phyloP scores from a whole-genome alignment of 164 flowering plant genomes.

The Aristolochia contorta region DNA sequence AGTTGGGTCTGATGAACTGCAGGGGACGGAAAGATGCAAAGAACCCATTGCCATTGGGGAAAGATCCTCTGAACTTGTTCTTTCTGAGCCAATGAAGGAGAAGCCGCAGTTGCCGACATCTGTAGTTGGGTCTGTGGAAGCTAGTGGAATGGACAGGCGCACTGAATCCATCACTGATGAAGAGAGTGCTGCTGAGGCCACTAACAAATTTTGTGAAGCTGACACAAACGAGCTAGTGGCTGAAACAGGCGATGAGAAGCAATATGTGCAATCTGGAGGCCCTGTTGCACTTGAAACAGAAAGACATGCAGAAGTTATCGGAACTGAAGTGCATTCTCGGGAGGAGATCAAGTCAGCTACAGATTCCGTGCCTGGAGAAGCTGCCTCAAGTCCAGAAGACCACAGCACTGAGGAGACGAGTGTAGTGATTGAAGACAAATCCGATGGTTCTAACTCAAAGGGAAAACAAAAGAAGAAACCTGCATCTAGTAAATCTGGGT shows the following conservation, averaged over 20 bases:
- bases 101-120: neutral
- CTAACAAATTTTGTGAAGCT: too few relatives aligned
- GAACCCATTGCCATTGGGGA: too few relatives aligned
- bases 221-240: too few relatives aligned
- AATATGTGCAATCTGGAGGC: slow-evolving; percentile 3
- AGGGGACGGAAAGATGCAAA: too few relatives aligned
- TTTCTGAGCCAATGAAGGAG: neutral
- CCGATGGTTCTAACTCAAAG: slow-evolving; percentile 9
- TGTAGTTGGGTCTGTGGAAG: neutral
- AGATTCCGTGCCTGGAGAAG: slow-evolving; percentile 12
- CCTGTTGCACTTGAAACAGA: slow-evolving; percentile 10
- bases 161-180: too few relatives aligned
- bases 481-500: slow-evolving; percentile 12
- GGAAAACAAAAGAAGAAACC: slow-evolving; percentile 10
- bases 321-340: too few relatives aligned
- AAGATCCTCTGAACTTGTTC: too few relatives aligned
- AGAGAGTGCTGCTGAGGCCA: too few relatives aligned
- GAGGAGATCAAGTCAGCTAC: too few relatives aligned
- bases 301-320: neutral
- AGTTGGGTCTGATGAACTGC: neutral
- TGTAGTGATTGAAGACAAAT: slow-evolving; percentile 6
- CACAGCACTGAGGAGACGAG: slow-evolving; percentile 1
- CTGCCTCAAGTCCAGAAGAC: slow-evolving; percentile 5
- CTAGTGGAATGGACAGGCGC: too few relatives aligned
- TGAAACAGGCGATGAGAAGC: neutral